Percentiles rank a stretch among this genome's conserved stretches.
These are phyloP conservation scores for Bruguiera hainesii DNA, from an alignment of 441 rosid species.

Conservation along the genomic window DNA sequence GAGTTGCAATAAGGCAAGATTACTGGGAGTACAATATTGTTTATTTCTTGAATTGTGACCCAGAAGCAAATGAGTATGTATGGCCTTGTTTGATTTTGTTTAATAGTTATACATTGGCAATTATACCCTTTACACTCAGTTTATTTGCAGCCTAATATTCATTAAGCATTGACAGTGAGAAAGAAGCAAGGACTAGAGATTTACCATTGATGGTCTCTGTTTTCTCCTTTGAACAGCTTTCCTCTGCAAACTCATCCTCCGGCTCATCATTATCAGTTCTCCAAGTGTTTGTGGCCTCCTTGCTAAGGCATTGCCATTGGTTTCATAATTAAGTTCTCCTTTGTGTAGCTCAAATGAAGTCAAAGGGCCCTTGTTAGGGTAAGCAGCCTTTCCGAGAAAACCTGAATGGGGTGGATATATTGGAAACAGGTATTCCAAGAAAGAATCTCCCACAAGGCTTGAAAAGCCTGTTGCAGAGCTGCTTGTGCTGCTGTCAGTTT, in stretches of 20 bases:
- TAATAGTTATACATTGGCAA: too few relatives aligned
- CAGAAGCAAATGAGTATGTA: conserved; percentile 1
- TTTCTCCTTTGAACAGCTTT: conserved; percentile 54
- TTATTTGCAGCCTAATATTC: too few relatives aligned
- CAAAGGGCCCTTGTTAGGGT: conserved; percentile 19
- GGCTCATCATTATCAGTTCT: conserved; percentile 83
- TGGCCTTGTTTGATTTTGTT: too few relatives aligned
- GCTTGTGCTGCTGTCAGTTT: conserved; percentile 54
- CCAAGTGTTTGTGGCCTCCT: conserved; percentile 66
- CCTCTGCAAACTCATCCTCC: conserved; percentile 63
- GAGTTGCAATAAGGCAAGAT: conserved; percentile 36
- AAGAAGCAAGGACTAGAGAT: conserved; percentile 13
- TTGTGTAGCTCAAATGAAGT: conserved; percentile 23
- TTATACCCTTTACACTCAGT: too few relatives aligned
- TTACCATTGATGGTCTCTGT: conserved; percentile 56
- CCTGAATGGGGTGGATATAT: conserved; percentile 46
- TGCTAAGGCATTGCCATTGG: conserved; percentile 28
- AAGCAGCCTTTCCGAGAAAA: conserved; percentile 32
- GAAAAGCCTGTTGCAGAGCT: conserved; percentile 65
- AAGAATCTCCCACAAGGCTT: conserved; percentile 61
- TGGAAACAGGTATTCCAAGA: conserved; percentile 84
- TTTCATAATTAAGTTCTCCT: conserved; percentile 17
- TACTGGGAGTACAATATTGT: conserved; percentile 6
- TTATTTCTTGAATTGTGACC: conserved; percentile 12
- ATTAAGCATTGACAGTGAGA: conserved; percentile 9